Base-by-base conservation (phyloP, 2,329 filamentous ascomycete genomes). In the Colletotrichum echinochloae region DNA sequence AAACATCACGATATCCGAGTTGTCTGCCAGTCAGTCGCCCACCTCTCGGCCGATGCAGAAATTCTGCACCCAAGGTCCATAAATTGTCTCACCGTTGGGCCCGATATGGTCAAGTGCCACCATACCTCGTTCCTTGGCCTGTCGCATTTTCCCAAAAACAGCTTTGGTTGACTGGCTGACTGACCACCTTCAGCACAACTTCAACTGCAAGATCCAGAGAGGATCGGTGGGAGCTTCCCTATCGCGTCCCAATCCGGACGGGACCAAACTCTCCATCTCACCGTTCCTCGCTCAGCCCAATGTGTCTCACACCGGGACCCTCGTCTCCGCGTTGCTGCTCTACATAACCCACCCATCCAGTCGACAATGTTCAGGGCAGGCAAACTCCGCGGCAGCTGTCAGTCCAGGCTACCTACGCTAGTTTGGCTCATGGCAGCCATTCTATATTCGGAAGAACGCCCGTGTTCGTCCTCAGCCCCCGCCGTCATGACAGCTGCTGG, bases 401-500 rank as follows among this genome's bases (percentile, higher is more conserved):
- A 46, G 35, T 41, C 39, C 33, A 37, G 35, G 9, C 20, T 23
- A 46, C 20, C 44, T 5, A 23, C 16, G n/a, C 28, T 51, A 46
- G 54, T 16, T 44, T 61, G 63, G 35, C 30, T 7, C 56, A 55
- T 52, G 56, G 56, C 48, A 57, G 39, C 49, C 63, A 44, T 66
- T 33, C 63, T 61, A 12, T 35, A 20, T 66, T 37, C 55, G 67
- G 67, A 41, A 66, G 49, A 56, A n/a, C 30, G 26, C 51, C 56
- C 41, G 56, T 39, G 41, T 41, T 41, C 33, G 49, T 28, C 37
- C 26, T 44, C 56, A 70, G 67, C 67, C 63, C 49, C 51, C 63
- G 56, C 63, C 63, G 67, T 70, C 67, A 66, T 70, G 63, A 66
- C 67, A 70, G 63, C 49, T 66, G 54, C 37, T 23, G 48, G 54